These are phyloP conservation scores for Lichtheimia corymbifera DNA, from an alignment of 371 early-diverging fungal genomes.

Conservation along the genomic window DNA sequence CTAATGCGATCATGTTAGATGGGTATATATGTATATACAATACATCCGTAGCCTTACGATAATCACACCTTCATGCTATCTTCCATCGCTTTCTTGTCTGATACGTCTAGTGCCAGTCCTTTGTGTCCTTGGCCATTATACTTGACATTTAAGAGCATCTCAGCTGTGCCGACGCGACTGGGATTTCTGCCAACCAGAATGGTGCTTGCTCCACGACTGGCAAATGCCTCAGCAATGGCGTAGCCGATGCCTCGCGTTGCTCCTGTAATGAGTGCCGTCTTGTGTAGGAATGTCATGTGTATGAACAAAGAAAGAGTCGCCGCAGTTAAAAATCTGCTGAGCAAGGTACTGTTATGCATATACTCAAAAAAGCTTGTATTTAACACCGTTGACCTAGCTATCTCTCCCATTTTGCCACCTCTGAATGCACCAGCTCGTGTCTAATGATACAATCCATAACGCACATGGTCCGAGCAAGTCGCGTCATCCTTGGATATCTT, in stretches of 20 bases:
- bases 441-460: too few species aligned
- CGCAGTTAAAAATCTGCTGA: too few species aligned
- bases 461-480: too few species aligned
- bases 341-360: too few species aligned
- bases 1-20: slow-evolving; percentile 13
- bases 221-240: slow-evolving; percentile 63
- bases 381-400: too few species aligned
- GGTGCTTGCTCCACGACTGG: slow-evolving; percentile 55
- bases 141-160: slow-evolving; percentile 29
- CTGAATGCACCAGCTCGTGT: too few species aligned
- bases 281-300: slow-evolving; percentile 34
- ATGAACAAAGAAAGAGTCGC: background rate
- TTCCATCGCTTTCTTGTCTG: slow-evolving; percentile 40
- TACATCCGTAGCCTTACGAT: background rate
- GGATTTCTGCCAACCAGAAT: slow-evolving; percentile 62
- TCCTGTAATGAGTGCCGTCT: slow-evolving; percentile 68
- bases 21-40: background rate
- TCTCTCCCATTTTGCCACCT: too few species aligned
- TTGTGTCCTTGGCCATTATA: slow-evolving; percentile 23
- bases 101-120: slow-evolving; percentile 52
- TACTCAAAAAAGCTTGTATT: too few species aligned
- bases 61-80: slow-evolving; percentile 41
- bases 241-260: slow-evolving; percentile 80
- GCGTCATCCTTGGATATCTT: too few species aligned
- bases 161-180: slow-evolving; percentile 35